These are phyloP conservation scores for Lipomyces yamadae DNA, from an alignment of 805 yeast species.

Conservation along the genomic window DNA sequence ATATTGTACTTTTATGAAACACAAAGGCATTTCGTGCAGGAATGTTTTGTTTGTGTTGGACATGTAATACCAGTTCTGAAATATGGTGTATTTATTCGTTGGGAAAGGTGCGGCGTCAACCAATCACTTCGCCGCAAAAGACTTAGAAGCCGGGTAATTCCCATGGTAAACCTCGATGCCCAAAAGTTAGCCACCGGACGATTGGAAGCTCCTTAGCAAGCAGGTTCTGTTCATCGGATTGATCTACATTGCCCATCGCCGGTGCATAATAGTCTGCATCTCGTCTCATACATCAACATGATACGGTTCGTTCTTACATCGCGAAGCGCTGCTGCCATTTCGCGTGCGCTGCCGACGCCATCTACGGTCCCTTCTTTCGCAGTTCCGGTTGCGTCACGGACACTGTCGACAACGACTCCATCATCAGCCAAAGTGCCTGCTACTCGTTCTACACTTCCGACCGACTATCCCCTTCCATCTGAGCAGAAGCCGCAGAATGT, in stretches of 20 bases:
- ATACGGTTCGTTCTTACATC: constrained; percentile 2
- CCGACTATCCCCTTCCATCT: constrained; percentile 72
- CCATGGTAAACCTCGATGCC: neutral
- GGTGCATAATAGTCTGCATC: neutral
- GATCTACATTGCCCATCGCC: neutral
- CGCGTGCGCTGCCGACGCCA: neutral
- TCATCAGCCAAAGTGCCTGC: constrained; percentile 8
- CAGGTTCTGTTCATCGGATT: neutral
- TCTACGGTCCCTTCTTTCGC: neutral
- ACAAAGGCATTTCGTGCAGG: neutral
- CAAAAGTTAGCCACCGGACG: neutral
- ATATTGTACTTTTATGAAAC: neutral
- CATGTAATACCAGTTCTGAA: neutral
- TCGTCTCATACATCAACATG: neutral
- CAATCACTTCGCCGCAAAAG: neutral
- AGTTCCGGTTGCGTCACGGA: constrained; percentile 12
- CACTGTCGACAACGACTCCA: constrained; percentile 3
- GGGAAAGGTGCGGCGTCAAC: neutral
- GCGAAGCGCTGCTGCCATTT: neutral
- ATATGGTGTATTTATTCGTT: neutral
- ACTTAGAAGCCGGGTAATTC: neutral
- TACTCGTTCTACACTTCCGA: constrained; percentile 52
- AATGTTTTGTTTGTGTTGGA: neutral
- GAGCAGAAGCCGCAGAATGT: constrained; percentile 64
- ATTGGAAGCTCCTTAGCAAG: too few relatives aligned